A percentile compares a stretch with the other conserved stretches of the same genome.
Conservation (phyloP, 257 asterid genomes). For the Linaria vulgaris region DNA sequence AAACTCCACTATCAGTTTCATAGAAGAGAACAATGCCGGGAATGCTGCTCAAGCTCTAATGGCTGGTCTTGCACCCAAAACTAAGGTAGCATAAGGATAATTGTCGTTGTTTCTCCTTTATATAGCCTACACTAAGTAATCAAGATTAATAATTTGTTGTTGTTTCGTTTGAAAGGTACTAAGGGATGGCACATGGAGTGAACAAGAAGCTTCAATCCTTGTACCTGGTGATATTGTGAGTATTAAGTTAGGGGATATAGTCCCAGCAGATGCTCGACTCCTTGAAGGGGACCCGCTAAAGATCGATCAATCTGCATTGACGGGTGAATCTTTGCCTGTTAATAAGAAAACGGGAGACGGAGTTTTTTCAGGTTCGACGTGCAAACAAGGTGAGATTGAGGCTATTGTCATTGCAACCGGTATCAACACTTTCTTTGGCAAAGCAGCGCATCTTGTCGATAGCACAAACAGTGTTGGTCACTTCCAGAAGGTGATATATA, state of each 20-base stretch:
- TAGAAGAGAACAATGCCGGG: conserved; percentile 71
- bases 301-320: conserved; percentile 80
- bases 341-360: conserved; percentile 55
- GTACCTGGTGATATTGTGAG: conserved; percentile 84
- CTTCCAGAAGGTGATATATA: conserved; percentile 75
- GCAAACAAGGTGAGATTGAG: conserved; percentile 86
- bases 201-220: conserved; percentile 72
- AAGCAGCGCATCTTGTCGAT: conserved; percentile 89
- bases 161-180: conserved; percentile 36
- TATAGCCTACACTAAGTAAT: conserved; percentile 47
- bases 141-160: neutral
- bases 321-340: conserved; percentile 80
- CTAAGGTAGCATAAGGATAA: conserved; percentile 71
- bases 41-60: conserved; percentile 72
- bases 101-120: conserved; percentile 56
- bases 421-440: conserved; percentile 78
- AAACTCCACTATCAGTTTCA: conserved; percentile 66
- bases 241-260: conserved; percentile 74
- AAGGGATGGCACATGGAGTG: conserved; percentile 74
- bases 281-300: conserved; percentile 81
- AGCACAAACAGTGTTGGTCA: conserved; percentile 78
- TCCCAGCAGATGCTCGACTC: conserved; percentile 85
- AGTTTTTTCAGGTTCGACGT: conserved; percentile 84
- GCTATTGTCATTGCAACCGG: conserved; percentile 88
- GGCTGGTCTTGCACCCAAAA: conserved; percentile 78